phyloP scores from a whole-genome alignment of 306 rosid species.

The Rosa lucieae region DNA sequence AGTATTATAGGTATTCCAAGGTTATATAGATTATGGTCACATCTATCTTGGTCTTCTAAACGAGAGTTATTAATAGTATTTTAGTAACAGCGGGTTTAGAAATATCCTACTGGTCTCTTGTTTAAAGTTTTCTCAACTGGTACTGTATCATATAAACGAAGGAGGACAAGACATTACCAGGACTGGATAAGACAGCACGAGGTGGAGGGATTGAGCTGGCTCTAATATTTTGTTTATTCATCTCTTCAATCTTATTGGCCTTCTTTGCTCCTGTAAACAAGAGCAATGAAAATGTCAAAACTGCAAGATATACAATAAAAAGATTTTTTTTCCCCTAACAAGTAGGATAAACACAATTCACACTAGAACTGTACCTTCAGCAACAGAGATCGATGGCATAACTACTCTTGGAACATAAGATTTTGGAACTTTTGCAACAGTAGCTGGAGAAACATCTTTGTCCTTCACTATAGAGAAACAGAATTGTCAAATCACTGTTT shows the following conservation, averaged over 20 bases:
- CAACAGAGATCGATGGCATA: slow-evolving; percentile 40
- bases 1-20: background rate
- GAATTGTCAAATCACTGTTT: background rate
- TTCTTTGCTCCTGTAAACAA: slow-evolving; percentile 38
- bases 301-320: slow-evolving; percentile 5
- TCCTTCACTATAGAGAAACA: slow-evolving; percentile 34
- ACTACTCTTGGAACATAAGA: slow-evolving; percentile 38
- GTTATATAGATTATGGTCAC: background rate
- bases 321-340: background rate
- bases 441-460: slow-evolving; percentile 38
- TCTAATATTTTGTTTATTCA: slow-evolving; percentile 44
- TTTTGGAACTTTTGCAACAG: slow-evolving; percentile 46
- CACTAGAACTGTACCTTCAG: slow-evolving; percentile 36
- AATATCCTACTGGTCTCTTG: background rate
- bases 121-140: background rate
- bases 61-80: background rate
- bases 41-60: background rate
- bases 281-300: slow-evolving; percentile 34
- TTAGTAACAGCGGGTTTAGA: background rate
- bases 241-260: slow-evolving; percentile 42
- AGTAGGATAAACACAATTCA: background rate
- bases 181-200: slow-evolving; percentile 89
- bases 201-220: slow-evolving; percentile 68
- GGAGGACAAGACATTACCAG: slow-evolving; percentile 44
- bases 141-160: background rate